Evolutionary conservation across 148 eudicot genomes (phyloP).

Genomic region (Cornus florida): DNA sequence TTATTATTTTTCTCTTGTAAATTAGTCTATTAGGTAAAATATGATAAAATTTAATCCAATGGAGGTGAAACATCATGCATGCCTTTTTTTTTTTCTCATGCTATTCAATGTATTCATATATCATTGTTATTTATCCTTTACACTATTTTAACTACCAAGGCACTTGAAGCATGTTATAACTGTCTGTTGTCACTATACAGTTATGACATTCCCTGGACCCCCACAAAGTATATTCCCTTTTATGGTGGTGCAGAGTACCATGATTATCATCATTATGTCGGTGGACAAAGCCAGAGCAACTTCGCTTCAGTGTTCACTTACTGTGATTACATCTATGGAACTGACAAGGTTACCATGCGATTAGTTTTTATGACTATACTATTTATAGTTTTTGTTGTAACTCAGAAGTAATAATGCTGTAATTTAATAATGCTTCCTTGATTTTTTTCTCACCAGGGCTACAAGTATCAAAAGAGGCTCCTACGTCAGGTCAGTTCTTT

Average conservation of each 20-base stretch:
- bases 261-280: slow-evolving; percentile 98
- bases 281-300: slow-evolving; percentile 96
- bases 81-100: background rate
- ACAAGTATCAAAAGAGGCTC: slow-evolving; percentile 80
- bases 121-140: background rate
- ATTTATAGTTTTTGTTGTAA: slow-evolving; percentile 2
- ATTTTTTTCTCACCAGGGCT: slow-evolving; percentile 57
- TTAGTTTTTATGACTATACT: slow-evolving; percentile 9
- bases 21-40: no score
- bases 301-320: slow-evolving; percentile 96
- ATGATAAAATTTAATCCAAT: background rate
- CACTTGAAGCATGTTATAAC: background rate
- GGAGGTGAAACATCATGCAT: background rate
- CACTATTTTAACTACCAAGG: background rate
- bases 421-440: background rate
- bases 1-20: no score
- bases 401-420: slow-evolving; percentile 18
- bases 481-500: slow-evolving; percentile 62
- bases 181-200: slow-evolving; percentile 40
- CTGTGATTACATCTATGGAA: slow-evolving; percentile 96
- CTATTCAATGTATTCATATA: background rate
- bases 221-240: slow-evolving; percentile 85
- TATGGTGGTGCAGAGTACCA: slow-evolving; percentile 97
- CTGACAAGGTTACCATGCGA: slow-evolving; percentile 71
- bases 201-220: slow-evolving; percentile 90